phyloP scores from a whole-genome alignment of 2,329 filamentous ascomycete genomes.

The Chrysosporium queenslandicum region DNA sequence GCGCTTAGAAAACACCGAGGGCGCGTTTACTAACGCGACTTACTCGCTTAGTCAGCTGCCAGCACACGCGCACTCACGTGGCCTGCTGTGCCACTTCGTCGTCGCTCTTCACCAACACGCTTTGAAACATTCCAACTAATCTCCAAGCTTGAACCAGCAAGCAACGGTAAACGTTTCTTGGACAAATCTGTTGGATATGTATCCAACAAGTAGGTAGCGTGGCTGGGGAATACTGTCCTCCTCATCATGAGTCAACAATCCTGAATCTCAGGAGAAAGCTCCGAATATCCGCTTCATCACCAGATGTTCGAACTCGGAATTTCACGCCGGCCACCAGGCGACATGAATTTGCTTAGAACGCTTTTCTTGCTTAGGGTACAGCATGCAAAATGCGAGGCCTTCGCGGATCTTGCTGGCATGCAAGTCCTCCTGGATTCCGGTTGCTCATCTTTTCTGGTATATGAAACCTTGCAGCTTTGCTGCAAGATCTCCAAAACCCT shows the following conservation, averaged over 20 bases:
- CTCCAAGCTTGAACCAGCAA: too few relatives aligned
- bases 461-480: too few relatives aligned
- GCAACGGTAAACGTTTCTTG: neutral
- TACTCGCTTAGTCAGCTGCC: neutral
- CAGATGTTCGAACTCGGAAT: neutral
- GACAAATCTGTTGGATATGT: neutral
- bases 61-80: constrained; percentile 6
- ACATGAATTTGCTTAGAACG: too few relatives aligned
- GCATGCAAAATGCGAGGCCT: too few relatives aligned
- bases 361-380: too few relatives aligned
- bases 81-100: neutral
- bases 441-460: too few relatives aligned
- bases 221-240: neutral
- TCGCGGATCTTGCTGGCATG: neutral
- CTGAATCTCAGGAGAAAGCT: neutral
- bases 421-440: too few relatives aligned
- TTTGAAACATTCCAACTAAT: neutral
- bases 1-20: neutral
- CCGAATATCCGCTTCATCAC: neutral
- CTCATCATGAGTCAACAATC: neutral
- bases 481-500: neutral
- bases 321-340: neutral
- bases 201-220: neutral
- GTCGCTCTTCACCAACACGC: neutral
- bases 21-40: neutral